Evolutionary conservation across 1,284 basidiomycete genomes (phyloP), one percentile per base, ranked within the genome.

Genomic region (Schizophyllum amplum): DNA sequence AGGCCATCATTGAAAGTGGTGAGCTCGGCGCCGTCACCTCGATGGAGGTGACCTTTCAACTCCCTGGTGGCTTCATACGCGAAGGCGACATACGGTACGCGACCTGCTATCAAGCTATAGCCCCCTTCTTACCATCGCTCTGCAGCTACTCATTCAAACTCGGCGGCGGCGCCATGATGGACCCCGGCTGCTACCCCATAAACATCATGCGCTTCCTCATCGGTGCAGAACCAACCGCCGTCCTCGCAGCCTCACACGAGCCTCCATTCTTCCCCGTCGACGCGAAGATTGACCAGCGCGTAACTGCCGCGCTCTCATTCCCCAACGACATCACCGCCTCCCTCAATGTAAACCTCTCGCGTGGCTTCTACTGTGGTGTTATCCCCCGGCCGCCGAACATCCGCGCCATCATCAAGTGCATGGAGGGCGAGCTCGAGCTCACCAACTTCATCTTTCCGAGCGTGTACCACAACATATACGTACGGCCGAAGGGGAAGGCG

Each of bases 51-150:
- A 53, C 65, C 20, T 62, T 81, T 22, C 57, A 67, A 1, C 0
- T 75, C 6, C 70, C 73, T 1, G 63, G 62, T 46, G 76, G 76
- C 0, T 11, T 74, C n/a, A 52, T 82, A 23, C 60, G 65, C 4
- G 65, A 66, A 1, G 62, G 68, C 55, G 78, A 88, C 64, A 86
- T 88, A 54, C 74, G 86, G 7, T 80, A 74, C 67, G 64, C 81
- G n/a, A n/a, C n/a, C 22, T 82, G 78, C 58, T 67, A 72, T 1
- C 69, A 69, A 86, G 85, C 55, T 81, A 84, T 79, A 62, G 65
- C 75, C 67, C 25, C 9, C 59, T 11, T 33, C 51, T 50, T 50
- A 52, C 9, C 33, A 33, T 46, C 22, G 7, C 22, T 22, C 24
- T 13, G 51, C 13, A 5, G 51, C 11, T 3, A 17, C 15, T 24